Conservation (phyloP, 768 basidiomycete species). For the Neoboletus magnificus region DNA sequence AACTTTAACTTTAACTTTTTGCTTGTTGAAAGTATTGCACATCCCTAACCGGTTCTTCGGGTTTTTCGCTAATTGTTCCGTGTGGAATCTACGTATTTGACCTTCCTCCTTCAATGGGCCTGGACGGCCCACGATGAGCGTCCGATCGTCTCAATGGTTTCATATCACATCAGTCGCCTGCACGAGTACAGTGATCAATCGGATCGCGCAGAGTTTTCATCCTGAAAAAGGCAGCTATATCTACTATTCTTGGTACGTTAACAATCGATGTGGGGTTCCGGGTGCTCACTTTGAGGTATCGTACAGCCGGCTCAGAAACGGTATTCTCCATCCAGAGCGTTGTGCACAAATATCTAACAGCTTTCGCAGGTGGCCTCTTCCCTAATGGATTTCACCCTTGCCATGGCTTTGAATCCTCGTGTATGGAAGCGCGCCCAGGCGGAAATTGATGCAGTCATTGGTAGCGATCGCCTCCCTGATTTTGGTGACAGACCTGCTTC, state of each 20-base stretch:
- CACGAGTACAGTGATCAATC: not conserved
- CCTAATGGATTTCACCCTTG: conserved; percentile 5
- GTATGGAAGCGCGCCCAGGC: conserved; percentile 4
- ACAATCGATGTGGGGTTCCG: not conserved
- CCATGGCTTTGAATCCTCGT: conserved; percentile 2
- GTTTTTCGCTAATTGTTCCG: not conserved
- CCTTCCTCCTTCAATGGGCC: not conserved
- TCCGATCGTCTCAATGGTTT: not conserved
- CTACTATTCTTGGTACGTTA: not conserved
- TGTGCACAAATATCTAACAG: not conserved
- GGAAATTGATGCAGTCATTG: not conserved
- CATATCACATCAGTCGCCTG: not conserved
- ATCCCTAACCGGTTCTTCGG: conserved; percentile 18
- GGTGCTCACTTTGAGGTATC: not conserved
- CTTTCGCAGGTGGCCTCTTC: not conserved
- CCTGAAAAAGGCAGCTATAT: not conserved
- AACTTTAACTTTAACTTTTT: too few relatives aligned
- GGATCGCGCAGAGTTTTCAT: not conserved
- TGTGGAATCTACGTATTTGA: not conserved
- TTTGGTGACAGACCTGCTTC: not conserved
- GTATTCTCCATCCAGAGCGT: not conserved
- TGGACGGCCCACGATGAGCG: not conserved
- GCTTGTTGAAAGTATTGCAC: conserved; percentile 13
- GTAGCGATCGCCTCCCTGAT: not conserved
- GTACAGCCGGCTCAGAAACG: not conserved